Conservation (phyloP, 192 early-diverging fungal genomes). For the Entomortierella chlamydospora region DNA sequence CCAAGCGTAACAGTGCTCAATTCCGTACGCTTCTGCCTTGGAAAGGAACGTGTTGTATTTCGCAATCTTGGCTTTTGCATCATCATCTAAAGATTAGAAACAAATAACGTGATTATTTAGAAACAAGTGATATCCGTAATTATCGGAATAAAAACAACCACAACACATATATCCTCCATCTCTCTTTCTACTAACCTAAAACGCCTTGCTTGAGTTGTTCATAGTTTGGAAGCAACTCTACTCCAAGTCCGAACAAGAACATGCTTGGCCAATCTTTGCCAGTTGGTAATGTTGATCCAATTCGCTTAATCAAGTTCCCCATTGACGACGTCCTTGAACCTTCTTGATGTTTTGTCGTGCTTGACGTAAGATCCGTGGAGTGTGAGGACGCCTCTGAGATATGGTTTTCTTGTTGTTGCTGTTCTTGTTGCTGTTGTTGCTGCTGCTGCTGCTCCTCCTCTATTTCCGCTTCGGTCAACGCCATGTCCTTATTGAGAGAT, state of each 20-base stretch:
- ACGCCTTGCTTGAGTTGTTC: constrained; percentile 40
- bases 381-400: too few relatives aligned
- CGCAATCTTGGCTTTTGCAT: constrained; percentile 19
- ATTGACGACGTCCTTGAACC: constrained; percentile 9
- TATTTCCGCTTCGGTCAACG: too few relatives aligned
- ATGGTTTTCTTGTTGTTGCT: too few relatives aligned
- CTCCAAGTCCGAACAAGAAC: constrained; percentile 59
- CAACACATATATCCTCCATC: neutral
- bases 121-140: too few relatives aligned
- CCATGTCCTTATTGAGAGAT: neutral
- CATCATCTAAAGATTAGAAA: constrained; percentile 2
- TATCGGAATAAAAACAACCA: neutral
- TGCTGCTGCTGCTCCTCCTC: too few relatives aligned
- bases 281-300: constrained; percentile 58
- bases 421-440: too few relatives aligned
- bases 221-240: constrained; percentile 55
- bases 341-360: neutral
- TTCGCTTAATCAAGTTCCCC: constrained; percentile 66
- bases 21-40: constrained; percentile 45
- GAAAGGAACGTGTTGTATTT: constrained; percentile 48
- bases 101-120: too few relatives aligned
- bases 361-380: too few relatives aligned
- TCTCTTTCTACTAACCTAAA: constrained; percentile 5
- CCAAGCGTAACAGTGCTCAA: constrained; percentile 57
- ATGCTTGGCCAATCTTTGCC: constrained; percentile 63